Percentiles rank a stretch among this genome's conserved stretches.
Evolutionary conservation across 1,139 yeast genomes (phyloP).

Genomic region (Meyerozyma elateridarum): DNA sequence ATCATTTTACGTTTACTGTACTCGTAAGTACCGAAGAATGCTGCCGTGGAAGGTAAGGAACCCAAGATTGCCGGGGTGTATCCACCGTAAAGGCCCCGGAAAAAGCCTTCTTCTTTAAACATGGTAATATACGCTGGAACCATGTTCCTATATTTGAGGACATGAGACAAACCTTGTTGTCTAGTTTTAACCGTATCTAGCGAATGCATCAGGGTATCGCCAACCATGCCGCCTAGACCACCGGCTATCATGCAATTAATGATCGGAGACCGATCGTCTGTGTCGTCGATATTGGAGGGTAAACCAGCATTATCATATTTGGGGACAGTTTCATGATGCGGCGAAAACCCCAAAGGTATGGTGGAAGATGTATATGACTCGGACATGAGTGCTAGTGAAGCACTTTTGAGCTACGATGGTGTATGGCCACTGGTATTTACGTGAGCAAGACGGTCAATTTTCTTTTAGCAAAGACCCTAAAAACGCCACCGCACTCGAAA

Average conservation of each 20-base stretch:
- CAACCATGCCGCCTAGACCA: slow-evolving; percentile 90
- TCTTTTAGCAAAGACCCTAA: no score
- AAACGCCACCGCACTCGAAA: no score
- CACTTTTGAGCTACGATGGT: no score
- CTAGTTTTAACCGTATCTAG: slow-evolving; percentile 94
- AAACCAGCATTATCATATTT: slow-evolving; percentile 3
- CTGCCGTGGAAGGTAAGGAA: slow-evolving; percentile 87
- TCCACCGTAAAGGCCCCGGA: slow-evolving; percentile 86
- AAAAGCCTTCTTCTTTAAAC: slow-evolving; percentile 74
- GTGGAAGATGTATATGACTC: slow-evolving; percentile 36
- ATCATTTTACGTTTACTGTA: slow-evolving; percentile 68
- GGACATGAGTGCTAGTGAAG: no score
- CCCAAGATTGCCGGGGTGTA: slow-evolving; percentile 90
- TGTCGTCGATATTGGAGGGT: slow-evolving; percentile 4
- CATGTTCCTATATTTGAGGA: slow-evolving; percentile 61
- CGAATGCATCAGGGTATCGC: slow-evolving; percentile 92
- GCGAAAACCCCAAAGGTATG: slow-evolving; percentile 39
- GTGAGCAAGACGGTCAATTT: no score
- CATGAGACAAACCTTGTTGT: slow-evolving; percentile 85
- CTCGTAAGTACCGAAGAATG: slow-evolving; percentile 90
- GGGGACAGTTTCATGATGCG: slow-evolving; percentile 16
- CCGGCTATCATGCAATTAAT: slow-evolving; percentile 77
- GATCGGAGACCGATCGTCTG: slow-evolving; percentile 35
- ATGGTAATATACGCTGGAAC: slow-evolving; percentile 70
- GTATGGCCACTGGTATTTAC: no score